Conservation (phyloP, 73 alveolate species). For the Symbiodinium natans region DNA sequence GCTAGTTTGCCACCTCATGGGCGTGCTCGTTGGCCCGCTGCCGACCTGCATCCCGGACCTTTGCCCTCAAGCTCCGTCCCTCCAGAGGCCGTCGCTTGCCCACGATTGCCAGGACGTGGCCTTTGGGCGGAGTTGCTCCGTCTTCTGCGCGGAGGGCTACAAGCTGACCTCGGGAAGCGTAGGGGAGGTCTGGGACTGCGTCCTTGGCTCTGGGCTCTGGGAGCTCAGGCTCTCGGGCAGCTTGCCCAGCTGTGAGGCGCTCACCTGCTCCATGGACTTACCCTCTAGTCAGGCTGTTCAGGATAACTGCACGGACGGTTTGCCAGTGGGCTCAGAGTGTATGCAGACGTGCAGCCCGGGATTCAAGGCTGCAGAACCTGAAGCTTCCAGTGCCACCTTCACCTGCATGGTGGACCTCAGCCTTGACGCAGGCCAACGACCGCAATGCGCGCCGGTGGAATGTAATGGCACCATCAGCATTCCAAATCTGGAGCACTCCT, state of each 20-base stretch:
- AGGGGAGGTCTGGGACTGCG: slow-evolving; percentile 23
- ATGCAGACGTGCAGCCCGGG: slow-evolving; percentile 30
- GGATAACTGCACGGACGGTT: slow-evolving; percentile 14
- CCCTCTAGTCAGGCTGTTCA: not conserved
- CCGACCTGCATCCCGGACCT: slow-evolving; percentile 4
- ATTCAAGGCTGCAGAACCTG: no score
- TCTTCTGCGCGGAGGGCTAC: slow-evolving; percentile 52
- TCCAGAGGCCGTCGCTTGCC: not conserved
- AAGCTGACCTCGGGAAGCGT: slow-evolving; percentile 20
- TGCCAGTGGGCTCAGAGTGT: not conserved
- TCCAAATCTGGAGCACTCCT: slow-evolving; percentile 21
- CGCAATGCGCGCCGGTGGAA: not conserved
- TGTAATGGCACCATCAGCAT: not conserved
- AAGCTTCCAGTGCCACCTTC: not conserved
- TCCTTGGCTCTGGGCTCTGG: not conserved
- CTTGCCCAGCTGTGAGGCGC: not conserved
- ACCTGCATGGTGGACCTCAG: not conserved
- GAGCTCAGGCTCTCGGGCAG: not conserved
- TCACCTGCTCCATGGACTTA: slow-evolving; percentile 6
- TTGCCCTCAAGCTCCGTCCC: not conserved
- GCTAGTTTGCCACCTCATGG: slow-evolving; percentile 16
- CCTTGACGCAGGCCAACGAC: not conserved
- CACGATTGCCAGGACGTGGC: slow-evolving; percentile 20
- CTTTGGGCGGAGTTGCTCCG: slow-evolving; percentile 33
- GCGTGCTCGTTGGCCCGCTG: not conserved